These are phyloP conservation scores for Clitopilus passeckerianus DNA, from an alignment of 768 basidiomycete genomes.

Conservation along the genomic window DNA sequence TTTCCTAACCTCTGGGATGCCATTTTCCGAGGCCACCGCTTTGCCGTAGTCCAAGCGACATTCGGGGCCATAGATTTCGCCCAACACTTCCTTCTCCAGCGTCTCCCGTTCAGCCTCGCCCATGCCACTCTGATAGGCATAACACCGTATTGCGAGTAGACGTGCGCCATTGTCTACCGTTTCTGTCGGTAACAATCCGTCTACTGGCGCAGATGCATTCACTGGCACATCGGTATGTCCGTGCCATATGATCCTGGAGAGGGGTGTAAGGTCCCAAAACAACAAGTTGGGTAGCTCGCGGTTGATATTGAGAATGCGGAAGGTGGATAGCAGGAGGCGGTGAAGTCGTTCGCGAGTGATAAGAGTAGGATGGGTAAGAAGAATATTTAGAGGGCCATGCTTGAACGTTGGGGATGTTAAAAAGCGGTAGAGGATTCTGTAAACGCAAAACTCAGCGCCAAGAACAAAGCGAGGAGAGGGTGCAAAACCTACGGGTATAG, in stretches of 20 bases:
- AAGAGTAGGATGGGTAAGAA: slow-evolving; percentile 17
- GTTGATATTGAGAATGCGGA: slow-evolving; percentile 74
- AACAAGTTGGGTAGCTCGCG: slow-evolving; percentile 57
- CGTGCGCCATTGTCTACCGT: slow-evolving; percentile 54
- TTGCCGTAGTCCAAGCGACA: slow-evolving; percentile 56
- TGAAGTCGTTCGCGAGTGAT: slow-evolving; percentile 51
- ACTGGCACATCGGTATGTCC: slow-evolving; percentile 10
- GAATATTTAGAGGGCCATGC: slow-evolving; percentile 43
- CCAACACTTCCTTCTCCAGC: slow-evolving; percentile 58
- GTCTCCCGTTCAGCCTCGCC: slow-evolving; percentile 69
- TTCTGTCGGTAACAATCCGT: neutral
- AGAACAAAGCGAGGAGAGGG: neutral
- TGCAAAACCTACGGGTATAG: slow-evolving; percentile 56
- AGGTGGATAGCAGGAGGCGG: slow-evolving; percentile 70
- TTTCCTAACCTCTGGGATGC: neutral
- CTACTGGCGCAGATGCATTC: neutral
- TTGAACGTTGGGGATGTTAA: slow-evolving; percentile 35
- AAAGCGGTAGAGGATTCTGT: slow-evolving; percentile 54
- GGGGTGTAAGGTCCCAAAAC: slow-evolving; percentile 61
- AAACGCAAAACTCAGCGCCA: neutral
- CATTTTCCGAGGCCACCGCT: slow-evolving; percentile 16
- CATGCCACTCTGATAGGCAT: slow-evolving; percentile 73
- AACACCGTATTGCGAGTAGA: slow-evolving; percentile 72
- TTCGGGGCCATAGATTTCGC: slow-evolving; percentile 53
- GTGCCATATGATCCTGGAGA: slow-evolving; percentile 39